Conservation (phyloP, 345 rosid species). For the Linum usitatissimum region DNA sequence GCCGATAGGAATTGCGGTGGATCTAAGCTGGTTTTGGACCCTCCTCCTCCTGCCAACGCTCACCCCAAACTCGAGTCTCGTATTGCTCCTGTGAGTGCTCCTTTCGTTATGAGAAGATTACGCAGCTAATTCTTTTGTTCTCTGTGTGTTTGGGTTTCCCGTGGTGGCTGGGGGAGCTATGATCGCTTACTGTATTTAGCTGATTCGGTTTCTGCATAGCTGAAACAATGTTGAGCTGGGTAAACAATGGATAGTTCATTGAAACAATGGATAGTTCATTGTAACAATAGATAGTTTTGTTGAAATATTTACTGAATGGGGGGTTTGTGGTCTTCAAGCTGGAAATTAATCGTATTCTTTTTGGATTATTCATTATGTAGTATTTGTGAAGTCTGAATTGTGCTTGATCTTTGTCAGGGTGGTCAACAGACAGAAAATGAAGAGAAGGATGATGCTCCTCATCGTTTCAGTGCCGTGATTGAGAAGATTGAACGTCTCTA, state of each 20-base stretch:
- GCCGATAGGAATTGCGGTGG: constrained; percentile 34
- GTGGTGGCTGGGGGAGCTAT: background rate
- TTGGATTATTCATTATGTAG: background rate
- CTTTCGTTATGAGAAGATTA: background rate
- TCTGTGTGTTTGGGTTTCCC: background rate
- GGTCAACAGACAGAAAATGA: constrained; percentile 40
- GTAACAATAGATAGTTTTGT: no score
- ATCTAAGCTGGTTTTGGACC: constrained; percentile 27
- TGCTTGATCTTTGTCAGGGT: constrained; percentile 31
- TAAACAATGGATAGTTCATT: background rate
- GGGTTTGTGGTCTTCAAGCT: background rate
- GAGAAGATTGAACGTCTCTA: constrained; percentile 96
- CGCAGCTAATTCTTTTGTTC: background rate
- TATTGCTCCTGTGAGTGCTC: constrained; percentile 35
- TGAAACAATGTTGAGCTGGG: background rate
- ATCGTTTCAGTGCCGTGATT: constrained; percentile 80
- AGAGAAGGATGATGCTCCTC: constrained; percentile 45
- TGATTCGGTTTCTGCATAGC: background rate
- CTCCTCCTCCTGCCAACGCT: constrained; percentile 30
- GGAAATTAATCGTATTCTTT: background rate
- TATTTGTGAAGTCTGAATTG: constrained; percentile 4
- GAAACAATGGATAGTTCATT: background rate
- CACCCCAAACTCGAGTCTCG: constrained; percentile 50
- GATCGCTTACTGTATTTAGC: background rate
- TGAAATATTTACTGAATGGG: background rate